Conservation (phyloP, 306 rosid species). For the Dryas octopetala region DNA sequence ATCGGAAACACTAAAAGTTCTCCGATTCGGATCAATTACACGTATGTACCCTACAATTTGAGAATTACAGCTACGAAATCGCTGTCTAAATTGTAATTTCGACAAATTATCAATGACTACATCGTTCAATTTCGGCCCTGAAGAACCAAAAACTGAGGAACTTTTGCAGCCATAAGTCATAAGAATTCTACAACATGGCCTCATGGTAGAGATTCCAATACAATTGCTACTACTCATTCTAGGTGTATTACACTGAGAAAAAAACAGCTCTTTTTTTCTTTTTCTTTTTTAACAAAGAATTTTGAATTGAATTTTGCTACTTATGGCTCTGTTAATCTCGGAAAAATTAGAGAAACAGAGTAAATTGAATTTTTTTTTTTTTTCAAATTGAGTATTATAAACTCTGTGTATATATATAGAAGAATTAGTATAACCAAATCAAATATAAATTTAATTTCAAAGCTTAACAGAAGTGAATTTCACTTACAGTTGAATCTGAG, state of each 20-base stretch:
- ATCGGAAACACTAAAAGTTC: constrained; percentile 48
- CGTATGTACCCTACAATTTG: constrained; percentile 38
- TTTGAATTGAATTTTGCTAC: constrained; percentile 4
- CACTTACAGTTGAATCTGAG: constrained; percentile 47
- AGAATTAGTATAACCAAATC: neutral
- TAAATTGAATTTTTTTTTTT: no score
- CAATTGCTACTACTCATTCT: constrained; percentile 58
- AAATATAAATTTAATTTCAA: neutral
- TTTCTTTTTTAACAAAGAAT: neutral
- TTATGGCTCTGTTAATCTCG: constrained; percentile 20
- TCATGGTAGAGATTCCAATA: constrained; percentile 71
- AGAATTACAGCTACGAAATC: constrained; percentile 31
- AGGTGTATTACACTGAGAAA: constrained; percentile 19
- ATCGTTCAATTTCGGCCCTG: constrained; percentile 36
- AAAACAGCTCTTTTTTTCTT: neutral
- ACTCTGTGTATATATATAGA: neutral
- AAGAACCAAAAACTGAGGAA: constrained; percentile 49
- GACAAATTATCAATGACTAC: constrained; percentile 29
- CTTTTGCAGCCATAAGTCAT: constrained; percentile 37
- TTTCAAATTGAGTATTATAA: neutral
- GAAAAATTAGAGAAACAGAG: constrained; percentile 32
- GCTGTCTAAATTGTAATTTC: constrained; percentile 26
- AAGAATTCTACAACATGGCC: constrained; percentile 66
- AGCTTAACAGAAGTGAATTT: constrained; percentile 5
- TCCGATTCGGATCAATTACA: constrained; percentile 47